Evolutionary conservation across 2,329 filamentous ascomycete genomes (phyloP), one percentile per base, ranked within the genome.

Genomic region (Penicillium brasilianum): DNA sequence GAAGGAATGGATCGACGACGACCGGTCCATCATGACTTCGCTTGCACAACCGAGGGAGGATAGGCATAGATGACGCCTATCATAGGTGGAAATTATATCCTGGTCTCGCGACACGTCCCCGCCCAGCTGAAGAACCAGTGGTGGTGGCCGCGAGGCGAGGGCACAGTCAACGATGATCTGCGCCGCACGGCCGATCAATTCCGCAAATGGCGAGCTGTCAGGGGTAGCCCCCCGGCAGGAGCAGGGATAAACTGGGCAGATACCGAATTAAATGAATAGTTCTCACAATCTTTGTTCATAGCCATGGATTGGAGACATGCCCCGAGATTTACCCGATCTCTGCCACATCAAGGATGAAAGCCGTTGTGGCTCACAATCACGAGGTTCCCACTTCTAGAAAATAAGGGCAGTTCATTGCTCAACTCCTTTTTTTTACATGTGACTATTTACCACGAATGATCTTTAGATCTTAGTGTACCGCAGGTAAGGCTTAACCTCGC

Each of bases 401-500:
- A 28, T 10, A 49, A 49, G 11, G 43, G 22, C 7, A 16, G 44
- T 30, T 30, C 44, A 30, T 34, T 2, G 13, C n/a, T 34, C 8
- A 34, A 50, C 6, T 5, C 13, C 11, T 49, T 18, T 9, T 34
- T 28, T 30, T 30, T 44, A 44, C 48, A 52, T 54, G 18, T n/a
- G 32, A 46, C 37, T 6, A 34, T 32, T 20, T 48, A 28, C 18
- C 18, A 39, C 9, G 16, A 8, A 13, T 22, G 13, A 51, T 36
- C n/a, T 41, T 61, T 64, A 69, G 43, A 65, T 48, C 57, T 68
- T 66, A 46, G 66, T 69, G 53, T 65, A 69, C 9, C 67, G 66
- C 48, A 68, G 34, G 55, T 69, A 69, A 71, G 85, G 85, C 81
- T 87, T 88, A 39, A 88, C 80, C 74, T 85, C 82, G 67, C 81